phyloP scores from a whole-genome alignment of 73 alveolate species.

The Paramecium biaurelia region DNA sequence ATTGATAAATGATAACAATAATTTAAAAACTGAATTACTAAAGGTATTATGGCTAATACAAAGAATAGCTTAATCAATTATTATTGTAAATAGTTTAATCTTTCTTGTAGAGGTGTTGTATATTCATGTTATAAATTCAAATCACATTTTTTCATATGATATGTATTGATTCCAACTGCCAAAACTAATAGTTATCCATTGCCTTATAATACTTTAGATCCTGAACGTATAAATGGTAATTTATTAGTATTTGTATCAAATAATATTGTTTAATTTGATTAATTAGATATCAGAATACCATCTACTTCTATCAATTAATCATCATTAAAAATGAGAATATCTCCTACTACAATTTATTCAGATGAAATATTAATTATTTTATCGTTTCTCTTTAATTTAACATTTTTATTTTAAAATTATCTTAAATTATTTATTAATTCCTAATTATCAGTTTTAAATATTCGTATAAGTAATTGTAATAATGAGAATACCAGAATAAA shows the following conservation, averaged over 20 bases:
- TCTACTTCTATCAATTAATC: background rate
- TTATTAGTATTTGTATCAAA: background rate
- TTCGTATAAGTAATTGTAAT: background rate
- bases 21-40: conserved; percentile 73
- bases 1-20: conserved; percentile 59
- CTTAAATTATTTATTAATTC: background rate
- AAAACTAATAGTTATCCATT: background rate
- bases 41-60: conserved; percentile 77
- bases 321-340: background rate
- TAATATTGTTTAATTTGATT: background rate
- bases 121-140: conserved; percentile 73
- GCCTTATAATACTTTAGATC: background rate
- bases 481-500: background rate
- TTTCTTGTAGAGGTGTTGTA: conserved; percentile 85
- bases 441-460: background rate
- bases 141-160: conserved; percentile 16
- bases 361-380: background rate
- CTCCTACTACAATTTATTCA: background rate
- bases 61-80: conserved; percentile 85
- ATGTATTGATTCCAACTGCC: background rate
- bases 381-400: background rate
- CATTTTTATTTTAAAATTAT: background rate
- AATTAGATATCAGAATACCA: background rate
- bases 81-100: conserved; percentile 83
- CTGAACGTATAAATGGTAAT: background rate